Base-by-base conservation (phyloP, 192 early-diverging fungal species). In the Backusella parvicylindrica region DNA sequence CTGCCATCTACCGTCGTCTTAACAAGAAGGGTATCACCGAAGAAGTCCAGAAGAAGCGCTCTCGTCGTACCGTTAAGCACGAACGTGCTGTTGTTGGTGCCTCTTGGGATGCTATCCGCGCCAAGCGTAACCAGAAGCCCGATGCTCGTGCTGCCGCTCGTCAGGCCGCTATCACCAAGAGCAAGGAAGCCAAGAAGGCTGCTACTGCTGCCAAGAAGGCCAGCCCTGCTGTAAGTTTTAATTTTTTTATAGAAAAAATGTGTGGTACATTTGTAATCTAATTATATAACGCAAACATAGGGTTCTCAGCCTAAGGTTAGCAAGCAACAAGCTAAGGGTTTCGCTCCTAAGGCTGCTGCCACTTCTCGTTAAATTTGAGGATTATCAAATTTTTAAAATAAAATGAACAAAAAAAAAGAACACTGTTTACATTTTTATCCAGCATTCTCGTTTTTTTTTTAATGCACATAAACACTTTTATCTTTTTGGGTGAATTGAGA, bases 11-110 rank as follows among this genome's bases (percentile, higher is more conserved):
- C 94, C 95, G 98, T 84, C 96, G 95, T 88, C 90, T 97, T 81
- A 94, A 98, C 92, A 95, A 96, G 91, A 99, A 99, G 95, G 98
- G 96, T 86, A 91, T 95, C 78, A 92, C 92, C 83, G 95, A 96
- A 84, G 97, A 98, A 87, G 90, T 92, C 40, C 81, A 95, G 84
- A 98, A 98, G 93, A 99, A 98, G 94, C 92, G 95, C 83, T 91
- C 93, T 64, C 90, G 92, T 82, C 93, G 95, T 83, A 89, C 91
- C 75, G 95, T 97, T 80, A 98, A 99, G 94, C 91, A 90, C 87
- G 92, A 96, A 87, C 94, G 98, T 88, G 95, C 92, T 70, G 87
- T 99, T 77, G 97, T 96, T 71, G 97, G 97, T 88, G 94, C 94
- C 71, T 93, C 96, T 75, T 91, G 91, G 87, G 97, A 99, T 76